Percentiles rank a stretch among this genome's conserved stretches.
Evolutionary conservation across 495 filamentous ascomycete genomes (phyloP).

Genomic region (Cladorrhinum samala): DNA sequence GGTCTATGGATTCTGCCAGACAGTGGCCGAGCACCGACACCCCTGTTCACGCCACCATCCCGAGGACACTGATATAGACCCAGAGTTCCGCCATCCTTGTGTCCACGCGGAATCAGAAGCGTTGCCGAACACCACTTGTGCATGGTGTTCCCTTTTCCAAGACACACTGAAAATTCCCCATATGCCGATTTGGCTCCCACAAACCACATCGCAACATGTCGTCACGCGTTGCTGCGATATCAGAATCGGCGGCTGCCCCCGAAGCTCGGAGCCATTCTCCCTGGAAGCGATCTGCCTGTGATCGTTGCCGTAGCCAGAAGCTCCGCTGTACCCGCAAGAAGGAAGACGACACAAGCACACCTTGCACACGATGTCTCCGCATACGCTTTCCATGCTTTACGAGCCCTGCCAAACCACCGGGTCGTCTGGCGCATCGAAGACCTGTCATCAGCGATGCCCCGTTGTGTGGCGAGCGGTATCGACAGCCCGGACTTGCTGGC

Average conservation of each 20-base stretch:
- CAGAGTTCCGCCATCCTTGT: not conserved
- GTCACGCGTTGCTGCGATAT: not conserved
- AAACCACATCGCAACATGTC: not conserved
- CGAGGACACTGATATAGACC: not conserved
- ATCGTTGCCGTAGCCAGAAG: conserved; percentile 5
- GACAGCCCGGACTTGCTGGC: not conserved
- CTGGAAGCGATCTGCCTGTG: conserved; percentile 2
- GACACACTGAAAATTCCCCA: too few relatives aligned
- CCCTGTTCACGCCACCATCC: too few relatives aligned
- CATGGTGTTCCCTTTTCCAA: too few relatives aligned
- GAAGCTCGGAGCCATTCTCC: conserved; percentile 6
- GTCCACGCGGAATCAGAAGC: not conserved
- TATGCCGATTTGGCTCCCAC: not conserved
- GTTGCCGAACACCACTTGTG: not conserved
- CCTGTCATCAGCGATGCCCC: not conserved
- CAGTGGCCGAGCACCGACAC: not conserved
- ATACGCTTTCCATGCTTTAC: conserved; percentile 4
- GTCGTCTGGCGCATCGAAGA: conserved; percentile 1
- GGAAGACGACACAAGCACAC: conserved; percentile 1
- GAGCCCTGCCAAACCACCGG: conserved; percentile 1
- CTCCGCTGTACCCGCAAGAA: conserved; percentile 5
- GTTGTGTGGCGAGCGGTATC: not conserved
- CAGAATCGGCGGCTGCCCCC: not conserved
- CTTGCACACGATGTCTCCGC: conserved; percentile 5
- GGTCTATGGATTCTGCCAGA: not conserved